Evolutionary conservation across 2,329 filamentous ascomycete species (phyloP).

Genomic region (Teratosphaeria nubilosa): DNA sequence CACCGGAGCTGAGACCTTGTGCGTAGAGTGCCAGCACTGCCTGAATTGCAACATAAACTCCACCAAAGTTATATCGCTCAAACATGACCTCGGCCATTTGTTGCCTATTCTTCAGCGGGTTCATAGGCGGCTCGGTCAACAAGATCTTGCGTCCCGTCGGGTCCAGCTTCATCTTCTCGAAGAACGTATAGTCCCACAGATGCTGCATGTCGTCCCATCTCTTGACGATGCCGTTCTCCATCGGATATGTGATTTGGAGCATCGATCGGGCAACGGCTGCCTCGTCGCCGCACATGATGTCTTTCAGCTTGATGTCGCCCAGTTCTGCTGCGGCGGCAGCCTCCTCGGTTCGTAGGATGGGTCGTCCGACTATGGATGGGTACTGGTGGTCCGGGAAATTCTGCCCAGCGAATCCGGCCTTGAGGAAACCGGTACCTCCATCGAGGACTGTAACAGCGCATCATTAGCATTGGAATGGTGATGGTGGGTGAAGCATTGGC

Average conservation of each 20-base stretch:
- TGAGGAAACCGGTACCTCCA: slow-evolving; percentile 98
- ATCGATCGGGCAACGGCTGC: slow-evolving; percentile 90
- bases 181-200: slow-evolving; percentile 98
- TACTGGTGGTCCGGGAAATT: slow-evolving; percentile 99
- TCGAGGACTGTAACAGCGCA: slow-evolving; percentile 68
- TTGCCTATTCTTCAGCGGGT: slow-evolving; percentile 91
- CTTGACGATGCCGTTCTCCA: slow-evolving; percentile 99
- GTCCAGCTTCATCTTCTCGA: slow-evolving; percentile 91
- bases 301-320: slow-evolving; percentile 67
- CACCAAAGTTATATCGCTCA: slow-evolving; percentile 89
- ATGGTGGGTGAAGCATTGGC: neutral
- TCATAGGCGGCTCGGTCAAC: slow-evolving; percentile 94
- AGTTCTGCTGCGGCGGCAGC: slow-evolving; percentile 39
- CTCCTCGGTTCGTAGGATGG: slow-evolving; percentile 94
- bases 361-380: slow-evolving; percentile 94
- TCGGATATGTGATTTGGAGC: slow-evolving; percentile 97
- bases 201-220: slow-evolving; percentile 99
- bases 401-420: slow-evolving; percentile 97
- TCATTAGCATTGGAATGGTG: slow-evolving; percentile 5
- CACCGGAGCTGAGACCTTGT: slow-evolving; percentile 72
- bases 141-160: slow-evolving; percentile 90
- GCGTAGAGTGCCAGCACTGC: slow-evolving; percentile 93
- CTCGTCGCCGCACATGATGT: slow-evolving; percentile 99
- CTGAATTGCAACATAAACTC: slow-evolving; percentile 96
- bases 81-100: slow-evolving; percentile 99